Evolutionary conservation across 768 basidiomycete species (phyloP).

Genomic region (Lanmaoa rubissima): DNA sequence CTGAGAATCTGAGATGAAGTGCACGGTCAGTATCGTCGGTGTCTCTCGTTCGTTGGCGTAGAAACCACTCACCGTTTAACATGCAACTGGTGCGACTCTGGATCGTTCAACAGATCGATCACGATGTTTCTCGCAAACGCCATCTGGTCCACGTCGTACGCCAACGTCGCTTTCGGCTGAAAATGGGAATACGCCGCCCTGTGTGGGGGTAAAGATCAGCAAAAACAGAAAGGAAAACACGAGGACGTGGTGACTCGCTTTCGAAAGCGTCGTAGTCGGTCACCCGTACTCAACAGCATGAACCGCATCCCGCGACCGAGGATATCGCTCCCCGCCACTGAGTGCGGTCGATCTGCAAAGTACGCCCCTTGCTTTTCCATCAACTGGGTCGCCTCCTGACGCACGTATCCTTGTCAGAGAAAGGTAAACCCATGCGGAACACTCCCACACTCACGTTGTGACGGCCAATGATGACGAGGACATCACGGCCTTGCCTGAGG

Average conservation of each 20-base stretch:
- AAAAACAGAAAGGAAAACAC: neutral
- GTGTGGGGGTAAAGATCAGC: neutral
- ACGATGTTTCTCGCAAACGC: slow-evolving; percentile 29
- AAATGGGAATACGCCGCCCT: slow-evolving; percentile 56
- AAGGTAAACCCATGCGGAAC: too few relatives aligned
- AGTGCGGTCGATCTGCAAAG: slow-evolving; percentile 49
- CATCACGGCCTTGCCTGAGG: slow-evolving; percentile 21
- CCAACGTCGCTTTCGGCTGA: slow-evolving; percentile 45
- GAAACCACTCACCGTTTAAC: slow-evolving; percentile 36
- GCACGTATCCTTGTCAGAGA: neutral
- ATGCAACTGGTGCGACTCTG: slow-evolving; percentile 24
- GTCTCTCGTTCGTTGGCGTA: neutral
- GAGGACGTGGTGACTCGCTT: slow-evolving; percentile 31
- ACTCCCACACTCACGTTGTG: slow-evolving; percentile 11
- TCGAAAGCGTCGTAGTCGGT: slow-evolving; percentile 57
- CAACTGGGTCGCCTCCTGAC: slow-evolving; percentile 49
- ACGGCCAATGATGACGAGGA: slow-evolving; percentile 27
- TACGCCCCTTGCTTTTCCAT: slow-evolving; percentile 58
- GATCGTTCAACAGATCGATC: slow-evolving; percentile 22
- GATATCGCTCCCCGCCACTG: slow-evolving; percentile 55
- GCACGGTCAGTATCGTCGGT: neutral
- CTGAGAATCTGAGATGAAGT: slow-evolving; percentile 20
- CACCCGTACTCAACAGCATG: slow-evolving; percentile 49
- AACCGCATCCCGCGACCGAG: slow-evolving; percentile 58
- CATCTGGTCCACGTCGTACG: slow-evolving; percentile 46